Conservation (phyloP, 73 alveolate species). For the Paramecium sexaurelia region DNA sequence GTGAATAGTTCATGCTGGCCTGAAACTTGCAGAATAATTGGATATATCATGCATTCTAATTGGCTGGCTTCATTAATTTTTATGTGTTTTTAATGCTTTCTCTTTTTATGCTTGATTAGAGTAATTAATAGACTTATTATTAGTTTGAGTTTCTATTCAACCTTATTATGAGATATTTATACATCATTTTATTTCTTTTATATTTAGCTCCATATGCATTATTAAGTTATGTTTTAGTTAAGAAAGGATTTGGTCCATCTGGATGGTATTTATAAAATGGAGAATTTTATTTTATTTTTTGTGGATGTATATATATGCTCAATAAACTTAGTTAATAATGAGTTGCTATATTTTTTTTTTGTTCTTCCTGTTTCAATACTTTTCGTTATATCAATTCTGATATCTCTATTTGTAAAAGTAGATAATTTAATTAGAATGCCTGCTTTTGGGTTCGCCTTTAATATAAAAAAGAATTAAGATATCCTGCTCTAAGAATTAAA, state of each 20-base stretch:
- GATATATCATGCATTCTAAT: conserved; percentile 31
- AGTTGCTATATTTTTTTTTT: background rate
- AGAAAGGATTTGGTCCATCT: background rate
- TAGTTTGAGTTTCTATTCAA: background rate
- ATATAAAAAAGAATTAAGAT: background rate
- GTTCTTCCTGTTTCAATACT: background rate
- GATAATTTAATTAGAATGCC: background rate
- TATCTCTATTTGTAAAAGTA: background rate
- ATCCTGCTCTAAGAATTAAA: background rate
- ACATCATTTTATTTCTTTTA: background rate
- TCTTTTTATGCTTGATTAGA: background rate
- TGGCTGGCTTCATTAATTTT: background rate
- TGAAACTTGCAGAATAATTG: background rate
- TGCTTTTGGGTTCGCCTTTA: background rate
- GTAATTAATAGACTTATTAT: background rate
- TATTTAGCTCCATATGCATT: background rate
- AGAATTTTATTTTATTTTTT: background rate
- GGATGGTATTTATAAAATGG: conserved; percentile 27
- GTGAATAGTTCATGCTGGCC: background rate
- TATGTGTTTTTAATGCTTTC: background rate
- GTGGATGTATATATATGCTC: background rate
- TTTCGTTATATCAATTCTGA: background rate
- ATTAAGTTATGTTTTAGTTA: background rate
- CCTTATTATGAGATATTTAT: background rate
- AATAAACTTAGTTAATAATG: background rate